Evolutionary conservation across 2,329 filamentous ascomycete species (phyloP).

Genomic region (Talaromyces sp.): DNA sequence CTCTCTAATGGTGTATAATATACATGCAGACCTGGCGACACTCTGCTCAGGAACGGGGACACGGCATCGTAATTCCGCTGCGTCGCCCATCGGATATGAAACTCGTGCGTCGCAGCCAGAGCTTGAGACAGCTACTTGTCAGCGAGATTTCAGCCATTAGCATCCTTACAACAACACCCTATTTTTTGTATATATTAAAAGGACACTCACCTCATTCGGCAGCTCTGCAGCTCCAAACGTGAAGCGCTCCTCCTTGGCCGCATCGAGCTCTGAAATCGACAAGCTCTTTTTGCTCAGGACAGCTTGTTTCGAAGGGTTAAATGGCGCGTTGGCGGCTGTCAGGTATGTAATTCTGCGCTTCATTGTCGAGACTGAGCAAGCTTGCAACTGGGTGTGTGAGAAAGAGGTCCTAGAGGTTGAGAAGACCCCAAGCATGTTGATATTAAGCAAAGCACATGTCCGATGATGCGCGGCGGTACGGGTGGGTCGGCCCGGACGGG

Average conservation of each 20-base stretch:
- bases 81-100: slow-evolving; percentile 76
- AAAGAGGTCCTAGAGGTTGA: neutral
- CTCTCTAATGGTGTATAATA: slow-evolving; percentile 57
- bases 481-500: neutral
- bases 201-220: slow-evolving; percentile 51
- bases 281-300: slow-evolving; percentile 50
- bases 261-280: slow-evolving; percentile 55
- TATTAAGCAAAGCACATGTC: neutral
- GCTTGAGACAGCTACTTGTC: slow-evolving; percentile 51
- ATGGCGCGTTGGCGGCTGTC: slow-evolving; percentile 55
- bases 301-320: slow-evolving; percentile 60
- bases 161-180: too few relatives aligned
- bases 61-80: slow-evolving; percentile 51
- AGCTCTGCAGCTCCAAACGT: slow-evolving; percentile 71
- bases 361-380: slow-evolving; percentile 23
- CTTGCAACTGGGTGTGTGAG: neutral
- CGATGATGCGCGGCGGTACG: neutral
- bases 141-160: neutral
- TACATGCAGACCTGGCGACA: slow-evolving; percentile 76
- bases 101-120: slow-evolving; percentile 59
- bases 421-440: neutral
- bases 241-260: slow-evolving; percentile 71
- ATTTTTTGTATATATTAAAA: too few relatives aligned
- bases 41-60: slow-evolving; percentile 66
- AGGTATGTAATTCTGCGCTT: slow-evolving; percentile 63